Base-by-base conservation (phyloP, 306 rosid species). In the Coriaria nepalensis region DNA sequence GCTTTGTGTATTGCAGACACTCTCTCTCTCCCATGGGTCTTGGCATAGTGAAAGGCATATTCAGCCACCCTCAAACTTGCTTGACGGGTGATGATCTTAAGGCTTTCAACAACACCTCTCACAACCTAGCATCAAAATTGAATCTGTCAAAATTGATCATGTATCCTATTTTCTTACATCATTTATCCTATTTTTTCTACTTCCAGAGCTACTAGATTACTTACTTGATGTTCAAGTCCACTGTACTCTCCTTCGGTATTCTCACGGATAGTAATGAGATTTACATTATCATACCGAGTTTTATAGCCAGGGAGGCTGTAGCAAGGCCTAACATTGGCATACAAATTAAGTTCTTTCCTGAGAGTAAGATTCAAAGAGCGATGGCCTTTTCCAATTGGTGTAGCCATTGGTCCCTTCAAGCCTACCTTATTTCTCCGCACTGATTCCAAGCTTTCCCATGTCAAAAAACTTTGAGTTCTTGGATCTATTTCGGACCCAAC, bases 1-100 rank as follows among this genome's bases (percentile, higher is more conserved):
- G 98, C 98, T 68, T 92, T 92, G 83, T 92, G 98, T 36, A 92
- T 92, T 5, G 96, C 98, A 66, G 98, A 92, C 34, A 92, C 98
- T 71, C 93, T 82, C 65, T 77, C 73, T 65, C 98, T 92, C 44
- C 98, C 98, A 36, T 92, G 93, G 37, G 73, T 36, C 81, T 92
- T 79, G 57, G 98, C 98, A 62, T 92, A 92, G 78, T 82, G 93
- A 66, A 85, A 92, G 41, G 96, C 98, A 71, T 92, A 92, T 80
- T 92, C 98, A 40, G 98, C 98, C 38, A 92, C 98, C 87, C 98
- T 73, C 68, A 79, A 70, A 73, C 98, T 92, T 59, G 96, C 98
- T 57, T 79, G 94, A 55, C 96, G 98, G 42, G 98, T 92, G 62
- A 92, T 92, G 68, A 92, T 85, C 79, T 92, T 92, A 45, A 92